These are phyloP conservation scores for Diospyros kaki DNA, from an alignment of 148 eudicot species.

Conservation along the genomic window DNA sequence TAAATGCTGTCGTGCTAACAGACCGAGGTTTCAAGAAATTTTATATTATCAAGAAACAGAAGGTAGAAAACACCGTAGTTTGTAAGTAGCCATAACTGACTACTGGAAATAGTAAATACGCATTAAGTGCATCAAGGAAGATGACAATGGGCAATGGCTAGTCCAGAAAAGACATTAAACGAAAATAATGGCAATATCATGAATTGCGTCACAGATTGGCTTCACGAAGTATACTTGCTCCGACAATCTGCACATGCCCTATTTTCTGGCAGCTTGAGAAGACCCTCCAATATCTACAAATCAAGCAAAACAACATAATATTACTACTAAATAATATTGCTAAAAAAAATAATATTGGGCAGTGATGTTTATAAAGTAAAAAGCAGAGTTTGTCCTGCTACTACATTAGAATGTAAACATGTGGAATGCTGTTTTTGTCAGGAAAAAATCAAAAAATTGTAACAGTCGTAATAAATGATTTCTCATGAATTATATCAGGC, in stretches of 20 bases:
- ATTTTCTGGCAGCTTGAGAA: slow-evolving; percentile 60
- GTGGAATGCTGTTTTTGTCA: too few species aligned
- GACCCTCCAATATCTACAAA: slow-evolving; percentile 54
- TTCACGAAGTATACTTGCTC: slow-evolving; percentile 38
- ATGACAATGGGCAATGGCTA: not conserved
- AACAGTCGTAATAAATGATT: not conserved
- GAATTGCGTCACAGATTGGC: not conserved
- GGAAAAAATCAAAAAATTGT: not conserved
- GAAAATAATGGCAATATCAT: not conserved
- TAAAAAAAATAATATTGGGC: too few species aligned
- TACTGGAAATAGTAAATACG: not conserved
- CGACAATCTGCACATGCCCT: slow-evolving; percentile 67
- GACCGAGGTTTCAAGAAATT: not conserved
- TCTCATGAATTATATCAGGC: not conserved
- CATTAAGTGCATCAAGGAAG: not conserved
- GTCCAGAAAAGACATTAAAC: not conserved
- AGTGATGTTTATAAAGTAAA: not conserved
- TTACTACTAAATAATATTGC: not conserved
- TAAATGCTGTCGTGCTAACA: not conserved
- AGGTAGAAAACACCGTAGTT: not conserved
- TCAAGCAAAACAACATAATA: not conserved
- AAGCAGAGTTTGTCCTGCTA: not conserved
- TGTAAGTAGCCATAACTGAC: not conserved
- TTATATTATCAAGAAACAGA: not conserved
- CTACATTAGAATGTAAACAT: not conserved